Percentiles rank a stretch among this genome's conserved stretches.
These are phyloP conservation scores for Corymbia maculata DNA, from an alignment of 345 rosid species.

Conservation along the genomic window DNA sequence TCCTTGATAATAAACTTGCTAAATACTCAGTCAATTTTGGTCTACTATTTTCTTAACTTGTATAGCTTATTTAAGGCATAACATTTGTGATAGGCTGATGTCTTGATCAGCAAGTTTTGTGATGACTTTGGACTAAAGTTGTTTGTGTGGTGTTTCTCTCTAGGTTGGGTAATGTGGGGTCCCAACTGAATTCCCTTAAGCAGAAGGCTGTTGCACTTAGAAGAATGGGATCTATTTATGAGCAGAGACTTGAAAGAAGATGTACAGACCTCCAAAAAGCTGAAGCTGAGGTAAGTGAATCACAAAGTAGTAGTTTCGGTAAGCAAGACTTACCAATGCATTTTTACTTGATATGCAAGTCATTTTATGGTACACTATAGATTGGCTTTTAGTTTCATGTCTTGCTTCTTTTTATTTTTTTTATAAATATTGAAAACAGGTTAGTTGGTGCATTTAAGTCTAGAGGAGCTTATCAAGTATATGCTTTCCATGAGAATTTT, in stretches of 20 bases:
- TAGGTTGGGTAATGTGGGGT: conserved; percentile 52
- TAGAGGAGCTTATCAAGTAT: neutral
- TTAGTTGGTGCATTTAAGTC: neutral
- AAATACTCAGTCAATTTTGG: neutral
- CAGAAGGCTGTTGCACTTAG: conserved; percentile 28
- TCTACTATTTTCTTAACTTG: neutral
- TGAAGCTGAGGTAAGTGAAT: conserved; percentile 68
- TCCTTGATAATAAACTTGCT: neutral
- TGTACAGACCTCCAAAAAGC: conserved; percentile 72
- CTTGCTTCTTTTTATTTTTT: neutral
- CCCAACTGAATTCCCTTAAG: conserved; percentile 28
- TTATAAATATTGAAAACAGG: neutral
- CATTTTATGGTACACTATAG: neutral
- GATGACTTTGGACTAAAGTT: neutral
- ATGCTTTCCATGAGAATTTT: neutral
- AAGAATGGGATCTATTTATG: conserved; percentile 26
- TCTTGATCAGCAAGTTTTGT: neutral
- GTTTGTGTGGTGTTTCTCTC: neutral
- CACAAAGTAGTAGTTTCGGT: neutral
- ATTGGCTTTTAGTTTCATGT: neutral
- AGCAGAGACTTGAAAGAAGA: conserved; percentile 48
- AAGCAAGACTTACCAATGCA: neutral
- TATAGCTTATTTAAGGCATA: neutral
- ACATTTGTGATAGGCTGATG: neutral
- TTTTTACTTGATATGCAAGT: neutral